Conservation (phyloP, 805 yeast genomes). For the Starmerella potacharoeniae region DNA sequence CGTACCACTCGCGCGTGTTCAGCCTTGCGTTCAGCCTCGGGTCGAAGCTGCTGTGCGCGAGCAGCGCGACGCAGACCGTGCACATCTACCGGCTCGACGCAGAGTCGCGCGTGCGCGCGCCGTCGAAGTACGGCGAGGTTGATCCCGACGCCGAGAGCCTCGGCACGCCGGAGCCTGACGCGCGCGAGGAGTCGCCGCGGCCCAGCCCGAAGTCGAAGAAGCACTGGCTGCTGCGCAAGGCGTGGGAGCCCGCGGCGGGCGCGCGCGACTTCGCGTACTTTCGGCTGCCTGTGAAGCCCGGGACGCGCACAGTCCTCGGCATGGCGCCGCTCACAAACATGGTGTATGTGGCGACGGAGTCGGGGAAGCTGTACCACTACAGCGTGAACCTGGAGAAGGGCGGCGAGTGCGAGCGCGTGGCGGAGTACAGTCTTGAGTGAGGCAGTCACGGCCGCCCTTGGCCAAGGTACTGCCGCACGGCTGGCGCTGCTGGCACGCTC, state of each 20-base stretch:
- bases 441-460: no score
- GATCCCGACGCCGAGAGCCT: not conserved
- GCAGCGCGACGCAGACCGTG: conserved; percentile 82
- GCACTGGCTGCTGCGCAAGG: conserved; percentile 12
- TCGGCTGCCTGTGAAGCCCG: conserved; percentile 44
- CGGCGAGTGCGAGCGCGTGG: conserved; percentile 76
- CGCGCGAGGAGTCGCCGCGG: not conserved
- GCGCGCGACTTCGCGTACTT: conserved; percentile 89
- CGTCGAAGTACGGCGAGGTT: not conserved
- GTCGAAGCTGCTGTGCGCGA: conserved; percentile 62
- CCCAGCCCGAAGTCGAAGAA: conserved; percentile 1
- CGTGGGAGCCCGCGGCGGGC: conserved; percentile 4
- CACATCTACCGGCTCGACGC: conserved; percentile 50
- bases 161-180: not conserved
- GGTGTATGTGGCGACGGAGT: conserved; percentile 55
- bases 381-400: conserved; percentile 78
- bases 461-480: no score
- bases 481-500: no score
- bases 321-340: conserved; percentile 27
- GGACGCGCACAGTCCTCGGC: conserved; percentile 30
- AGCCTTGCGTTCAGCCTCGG: conserved; percentile 66
- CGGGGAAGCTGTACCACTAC: conserved; percentile 72
- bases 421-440: conserved; percentile 37
- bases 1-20: conserved; percentile 70
- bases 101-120: not conserved